These are phyloP conservation scores for Ogataea thermomethanolica DNA, from an alignment of 805 yeast genomes.

Conservation along the genomic window DNA sequence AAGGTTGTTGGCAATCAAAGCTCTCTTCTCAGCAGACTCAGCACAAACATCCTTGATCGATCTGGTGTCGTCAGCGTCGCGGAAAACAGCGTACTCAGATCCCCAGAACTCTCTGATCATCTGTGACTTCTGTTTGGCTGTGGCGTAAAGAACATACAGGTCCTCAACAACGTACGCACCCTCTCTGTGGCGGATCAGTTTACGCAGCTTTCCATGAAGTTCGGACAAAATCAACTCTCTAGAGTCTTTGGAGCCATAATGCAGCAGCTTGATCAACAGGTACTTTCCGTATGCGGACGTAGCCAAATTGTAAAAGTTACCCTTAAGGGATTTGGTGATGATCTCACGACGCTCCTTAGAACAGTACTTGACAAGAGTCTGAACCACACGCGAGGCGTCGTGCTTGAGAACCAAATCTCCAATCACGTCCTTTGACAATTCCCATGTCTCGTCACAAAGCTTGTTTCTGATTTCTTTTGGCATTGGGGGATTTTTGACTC, in stretches of 20 bases:
- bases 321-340: constrained; percentile 66
- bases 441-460: constrained; percentile 83
- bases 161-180: constrained; percentile 98
- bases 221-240: constrained; percentile 75
- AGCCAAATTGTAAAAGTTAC: constrained; percentile 75
- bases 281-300: constrained; percentile 94
- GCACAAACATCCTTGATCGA: constrained; percentile 61
- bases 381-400: constrained; percentile 95
- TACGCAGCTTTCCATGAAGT: constrained; percentile 86
- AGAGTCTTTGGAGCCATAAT: constrained; percentile 84
- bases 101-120: constrained; percentile 98
- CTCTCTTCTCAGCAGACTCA: constrained; percentile 75
- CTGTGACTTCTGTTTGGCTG: constrained; percentile 79
- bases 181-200: constrained; percentile 93
- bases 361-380: constrained; percentile 85
- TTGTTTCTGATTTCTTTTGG: constrained; percentile 74
- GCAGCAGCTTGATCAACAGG: constrained; percentile 79
- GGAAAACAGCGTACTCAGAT: constrained; percentile 87
- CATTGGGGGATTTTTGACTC: constrained; percentile 80
- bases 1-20: constrained; percentile 69
- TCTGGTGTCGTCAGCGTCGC: constrained; percentile 64
- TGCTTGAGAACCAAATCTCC: constrained; percentile 89
- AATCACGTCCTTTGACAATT: constrained; percentile 67
- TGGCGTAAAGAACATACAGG: constrained; percentile 77
- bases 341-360: constrained; percentile 72